Evolutionary conservation across 192 early-diverging fungal species (phyloP).

Genomic region (Rhizophagus sp.): DNA sequence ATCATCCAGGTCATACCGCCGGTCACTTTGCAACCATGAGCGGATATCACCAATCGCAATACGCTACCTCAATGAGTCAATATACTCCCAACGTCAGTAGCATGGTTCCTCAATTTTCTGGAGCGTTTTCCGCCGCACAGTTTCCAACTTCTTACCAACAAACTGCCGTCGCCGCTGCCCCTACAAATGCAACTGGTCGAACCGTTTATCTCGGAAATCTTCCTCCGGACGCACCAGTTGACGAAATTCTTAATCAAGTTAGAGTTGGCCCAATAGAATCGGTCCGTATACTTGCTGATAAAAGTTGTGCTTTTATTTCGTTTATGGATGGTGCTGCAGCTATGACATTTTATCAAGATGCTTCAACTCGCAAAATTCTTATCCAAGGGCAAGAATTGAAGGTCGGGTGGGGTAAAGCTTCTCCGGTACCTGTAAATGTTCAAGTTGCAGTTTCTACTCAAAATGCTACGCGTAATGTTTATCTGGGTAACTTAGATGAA

Average conservation of each 20-base stretch:
- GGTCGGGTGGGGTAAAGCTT: conserved; percentile 78
- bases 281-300: conserved; percentile 71
- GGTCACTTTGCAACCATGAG: conserved; percentile 33
- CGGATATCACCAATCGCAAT: conserved; percentile 36
- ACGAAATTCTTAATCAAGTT: conserved; percentile 72
- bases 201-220: conserved; percentile 87
- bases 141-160: conserved; percentile 36
- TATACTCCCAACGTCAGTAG: conserved; percentile 33
- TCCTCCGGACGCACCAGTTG: conserved; percentile 53
- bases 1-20: conserved; percentile 24
- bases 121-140: conserved; percentile 27
- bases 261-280: conserved; percentile 69
- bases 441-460: conserved; percentile 54
- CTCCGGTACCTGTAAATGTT: conserved; percentile 50
- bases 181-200: conserved; percentile 52
- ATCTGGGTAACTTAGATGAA: conserved; percentile 72
- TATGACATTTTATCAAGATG: conserved; percentile 58
- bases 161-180: conserved; percentile 32
- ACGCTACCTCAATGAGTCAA: conserved; percentile 29
- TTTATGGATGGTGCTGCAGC: conserved; percentile 74
- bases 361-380: conserved; percentile 46
- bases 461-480: conserved; percentile 81
- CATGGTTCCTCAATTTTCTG: conserved; percentile 29
- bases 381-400: conserved; percentile 64
- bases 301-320: conserved; percentile 80